Base-by-base conservation (phyloP, 306 rosid genomes). In the Citrullus mucosospermus region DNA sequence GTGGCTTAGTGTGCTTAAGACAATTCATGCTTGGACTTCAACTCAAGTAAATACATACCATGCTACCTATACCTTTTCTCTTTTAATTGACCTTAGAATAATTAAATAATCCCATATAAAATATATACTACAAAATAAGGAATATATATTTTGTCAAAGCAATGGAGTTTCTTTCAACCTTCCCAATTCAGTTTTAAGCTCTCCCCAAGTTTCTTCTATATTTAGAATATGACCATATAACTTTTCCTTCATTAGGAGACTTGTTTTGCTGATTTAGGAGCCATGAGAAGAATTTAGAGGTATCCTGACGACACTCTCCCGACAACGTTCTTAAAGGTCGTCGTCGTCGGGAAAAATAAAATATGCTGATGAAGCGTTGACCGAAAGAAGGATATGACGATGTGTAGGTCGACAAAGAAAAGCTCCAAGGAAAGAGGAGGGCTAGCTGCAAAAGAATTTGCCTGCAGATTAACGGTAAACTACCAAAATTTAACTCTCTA, bases 1-100 rank as follows among this genome's bases (percentile, higher is more conserved):
- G 73, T n/a, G 44, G 14, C 82, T 81, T 79, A 67, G 86, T 87
- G 89, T 87, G 88, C 87, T 82, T 81, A 84, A 84, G 87, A 78
- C 79, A 36, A 78, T 82, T 62, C 72, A 82, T 79, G 84, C 87
- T 83, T 88, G 73, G 0, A 85, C 85, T 84, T 85, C 78, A 61
- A 90, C 89, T 87, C 90, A 80, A 83, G 80, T 77, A 81, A 71
- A 34, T 14, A 61, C 7, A 61, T 41, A 48, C 41, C 59, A 71
- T 71, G 76, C 76, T 15, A 25, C 6, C 58, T 14, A 48, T 12
- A 46, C 41, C 14, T 48, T 71, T 71, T 43, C 9, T 68, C 16
- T 41, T 11, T 68, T 1, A 30, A 28, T 39, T 3, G 5, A 6
- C 6, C 46, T 43, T 36, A 3, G 4, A 36, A 36, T 5, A 36